These are phyloP conservation scores for Mucor circinelloides DNA, from an alignment of 371 early-diverging fungal genomes.

Conservation along the genomic window DNA sequence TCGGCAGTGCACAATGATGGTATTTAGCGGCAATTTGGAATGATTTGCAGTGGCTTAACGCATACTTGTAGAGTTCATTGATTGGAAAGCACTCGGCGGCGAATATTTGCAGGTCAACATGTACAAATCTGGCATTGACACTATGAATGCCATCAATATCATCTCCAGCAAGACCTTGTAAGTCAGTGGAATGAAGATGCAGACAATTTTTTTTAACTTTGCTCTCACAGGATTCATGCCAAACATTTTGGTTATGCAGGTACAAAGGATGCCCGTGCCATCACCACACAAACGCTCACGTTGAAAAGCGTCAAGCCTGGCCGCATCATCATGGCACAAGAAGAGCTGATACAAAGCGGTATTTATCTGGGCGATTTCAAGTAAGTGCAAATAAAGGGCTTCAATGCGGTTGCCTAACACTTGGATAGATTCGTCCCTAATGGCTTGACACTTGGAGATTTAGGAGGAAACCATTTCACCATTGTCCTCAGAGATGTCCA, in stretches of 20 bases:
- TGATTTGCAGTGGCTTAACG: background rate
- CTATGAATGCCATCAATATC: conserved; percentile 77
- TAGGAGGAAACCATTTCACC: conserved; percentile 88
- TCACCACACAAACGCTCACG: conserved; percentile 92
- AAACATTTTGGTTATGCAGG: conserved; percentile 90
- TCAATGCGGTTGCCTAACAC: no score
- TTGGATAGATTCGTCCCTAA: conserved; percentile 54
- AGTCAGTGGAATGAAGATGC: background rate
- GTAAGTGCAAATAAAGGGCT: conserved; percentile 25
- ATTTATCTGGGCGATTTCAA: conserved; percentile 79
- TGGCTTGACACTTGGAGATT: conserved; percentile 80
- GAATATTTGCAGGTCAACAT: conserved; percentile 82
- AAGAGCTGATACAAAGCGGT: conserved; percentile 49
- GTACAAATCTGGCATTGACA: conserved; percentile 90
- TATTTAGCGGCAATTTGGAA: background rate
- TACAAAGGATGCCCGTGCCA: conserved; percentile 97
- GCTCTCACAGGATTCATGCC: conserved; percentile 34
- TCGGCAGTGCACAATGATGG: conserved; percentile 19
- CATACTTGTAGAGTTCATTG: conserved; percentile 18
- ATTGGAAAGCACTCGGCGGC: conserved; percentile 59
- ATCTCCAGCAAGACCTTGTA: conserved; percentile 57
- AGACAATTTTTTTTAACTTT: background rate
- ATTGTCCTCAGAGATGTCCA: conserved; percentile 67
- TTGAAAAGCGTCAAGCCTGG: conserved; percentile 66
- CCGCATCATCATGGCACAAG: conserved; percentile 59